Conservation (phyloP, 139 green algal species). For the Astrephomene gubernaculifera region DNA sequence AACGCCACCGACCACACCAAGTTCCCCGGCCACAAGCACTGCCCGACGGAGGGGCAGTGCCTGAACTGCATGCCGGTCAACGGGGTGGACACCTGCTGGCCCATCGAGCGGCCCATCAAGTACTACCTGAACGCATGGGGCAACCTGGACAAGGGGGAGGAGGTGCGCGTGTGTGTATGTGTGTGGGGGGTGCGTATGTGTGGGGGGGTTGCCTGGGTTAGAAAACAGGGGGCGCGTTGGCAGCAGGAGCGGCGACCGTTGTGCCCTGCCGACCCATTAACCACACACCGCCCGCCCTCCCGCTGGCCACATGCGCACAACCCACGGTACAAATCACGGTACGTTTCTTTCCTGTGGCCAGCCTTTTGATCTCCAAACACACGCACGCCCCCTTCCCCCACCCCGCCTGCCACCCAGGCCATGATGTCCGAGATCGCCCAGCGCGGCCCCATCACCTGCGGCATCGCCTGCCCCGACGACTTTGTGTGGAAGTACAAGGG, state of each 20-base stretch:
- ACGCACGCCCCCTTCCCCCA: neutral
- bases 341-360: no score
- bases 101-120: constrained; percentile 47
- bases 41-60: constrained; percentile 39
- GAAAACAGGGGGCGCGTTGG: no score
- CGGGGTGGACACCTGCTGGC: constrained; percentile 56
- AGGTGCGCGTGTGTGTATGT: neutral
- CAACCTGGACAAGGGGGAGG: constrained; percentile 17
- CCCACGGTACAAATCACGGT: no score
- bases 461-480: constrained; percentile 59
- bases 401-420: neutral
- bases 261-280: no score
- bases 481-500: constrained; percentile 54
- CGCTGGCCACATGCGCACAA: no score
- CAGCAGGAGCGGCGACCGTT: no score
- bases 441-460: constrained; percentile 65
- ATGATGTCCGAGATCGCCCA: constrained; percentile 69
- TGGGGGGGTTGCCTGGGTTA: no score
- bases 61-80: constrained; percentile 66
- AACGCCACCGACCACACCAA: constrained; percentile 50
- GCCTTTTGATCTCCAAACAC: no score
- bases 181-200: no score
- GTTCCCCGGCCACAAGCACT: constrained; percentile 40
- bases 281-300: no score
- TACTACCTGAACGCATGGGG: constrained; percentile 55